These are phyloP conservation scores for Wickerhamiella allomyrinae DNA, from an alignment of 805 yeast species.

Conservation along the genomic window DNA sequence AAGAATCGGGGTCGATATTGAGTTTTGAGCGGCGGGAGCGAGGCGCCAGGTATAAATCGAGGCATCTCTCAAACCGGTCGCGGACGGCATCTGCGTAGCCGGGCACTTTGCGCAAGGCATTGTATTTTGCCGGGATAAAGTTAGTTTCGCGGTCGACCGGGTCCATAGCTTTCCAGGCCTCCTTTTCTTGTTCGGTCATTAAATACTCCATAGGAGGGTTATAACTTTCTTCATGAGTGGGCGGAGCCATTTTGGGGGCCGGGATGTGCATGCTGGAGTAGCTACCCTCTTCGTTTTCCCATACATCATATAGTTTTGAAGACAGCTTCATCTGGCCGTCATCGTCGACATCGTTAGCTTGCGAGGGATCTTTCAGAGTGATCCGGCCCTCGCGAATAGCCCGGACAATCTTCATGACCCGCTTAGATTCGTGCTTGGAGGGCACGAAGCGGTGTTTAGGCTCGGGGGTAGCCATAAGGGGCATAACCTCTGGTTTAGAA, in stretches of 20 bases:
- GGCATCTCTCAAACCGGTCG: constrained; percentile 85
- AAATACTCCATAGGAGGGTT: constrained; percentile 96
- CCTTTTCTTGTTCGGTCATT: constrained; percentile 59
- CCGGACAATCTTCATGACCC: constrained; percentile 88
- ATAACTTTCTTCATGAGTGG: constrained; percentile 90
- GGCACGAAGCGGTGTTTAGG: constrained; percentile 96
- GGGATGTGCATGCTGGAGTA: constrained; percentile 70
- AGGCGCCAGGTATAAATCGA: constrained; percentile 91
- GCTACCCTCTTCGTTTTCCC: constrained; percentile 56
- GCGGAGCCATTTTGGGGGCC: constrained; percentile 93
- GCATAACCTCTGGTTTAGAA: constrained; percentile 70
- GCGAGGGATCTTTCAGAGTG: constrained; percentile 52
- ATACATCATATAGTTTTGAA: constrained; percentile 46
- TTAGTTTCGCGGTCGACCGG: constrained; percentile 67
- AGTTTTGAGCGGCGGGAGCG: constrained; percentile 82
- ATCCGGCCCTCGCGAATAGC: constrained; percentile 96
- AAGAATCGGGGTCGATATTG: constrained; percentile 88
- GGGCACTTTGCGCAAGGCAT: constrained; percentile 79
- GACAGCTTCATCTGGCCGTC: constrained; percentile 29
- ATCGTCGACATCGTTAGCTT: constrained; percentile 36
- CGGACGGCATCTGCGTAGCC: constrained; percentile 76
- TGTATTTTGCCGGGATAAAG: constrained; percentile 69
- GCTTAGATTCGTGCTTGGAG: constrained; percentile 90
- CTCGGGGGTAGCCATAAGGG: constrained; percentile 85
- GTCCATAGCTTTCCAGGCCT: constrained; percentile 54